Evolutionary conservation across 2,329 filamentous ascomycete species (phyloP), one percentile per base, ranked within the genome.

Genomic region (Arthrobotrys musiformis): DNA sequence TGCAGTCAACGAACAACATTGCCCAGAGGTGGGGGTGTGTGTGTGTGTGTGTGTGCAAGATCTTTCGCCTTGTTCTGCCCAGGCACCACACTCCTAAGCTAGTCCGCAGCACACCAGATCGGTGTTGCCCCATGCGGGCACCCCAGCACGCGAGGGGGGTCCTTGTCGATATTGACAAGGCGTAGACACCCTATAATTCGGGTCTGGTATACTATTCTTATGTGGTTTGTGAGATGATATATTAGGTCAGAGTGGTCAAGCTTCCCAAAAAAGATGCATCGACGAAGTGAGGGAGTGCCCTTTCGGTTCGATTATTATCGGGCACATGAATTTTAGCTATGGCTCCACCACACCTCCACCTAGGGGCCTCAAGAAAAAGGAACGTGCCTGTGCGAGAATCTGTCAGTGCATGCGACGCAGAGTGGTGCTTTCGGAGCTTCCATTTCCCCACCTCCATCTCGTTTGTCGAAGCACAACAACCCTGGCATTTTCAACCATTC

Each of bases 101-200:
- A 61, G 52, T 61, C 56, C 30, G 33, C 33, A 48, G 64, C 64
- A 33, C 52, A 69, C 35, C 19, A 60, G 54, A 56, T 63, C 68
- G 58, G 46, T 70, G 46, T 19, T 58, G 68, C 48, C 68, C 68
- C 58, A 72, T 72, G 58, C 60, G 46, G 48, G 46, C 58, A 60
- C 44, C 58, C 69, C 22, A 67, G 69, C 69, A 17, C 9, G 15
- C 28, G 26, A 24, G 24, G 61, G 35, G 26, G 17, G 7, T 46
- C 61, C 69, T 61, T 73, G 69, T 73, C 61, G 17, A 67, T 22
- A 66, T 66, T 42, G 52, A 67, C 73, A 77, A 77, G 73, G 73
- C 73, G 73, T 77, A 77, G 73, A 66, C 54, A 70, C 58, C 63
- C 63, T 58, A 63, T 76, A 69, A 44, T 64, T 69, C 64, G 63